Base-by-base conservation (phyloP, 805 yeast species). In the Blastobotrys mokoenaii region DNA sequence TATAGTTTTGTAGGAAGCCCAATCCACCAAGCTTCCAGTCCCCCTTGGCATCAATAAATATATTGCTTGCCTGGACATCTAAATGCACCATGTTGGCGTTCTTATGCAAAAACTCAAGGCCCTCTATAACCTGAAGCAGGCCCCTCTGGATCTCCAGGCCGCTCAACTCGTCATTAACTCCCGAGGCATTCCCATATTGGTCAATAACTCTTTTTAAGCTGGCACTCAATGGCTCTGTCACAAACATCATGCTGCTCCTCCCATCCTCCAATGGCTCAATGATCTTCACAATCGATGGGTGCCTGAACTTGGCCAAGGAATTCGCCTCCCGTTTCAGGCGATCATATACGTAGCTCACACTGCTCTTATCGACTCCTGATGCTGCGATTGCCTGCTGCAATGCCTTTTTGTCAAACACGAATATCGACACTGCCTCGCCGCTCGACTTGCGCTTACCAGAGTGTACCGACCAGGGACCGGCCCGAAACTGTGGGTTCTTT, bases 1-100 rank as follows among this genome's bases (percentile, higher is more conserved):
- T 75, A 61, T 66, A 74, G 57, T 66, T 75, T 42, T 66, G 67
- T 3, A 61, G 50, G 41, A 76, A 65, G 43, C 75, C 80, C 48
- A 93, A 72, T 0, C 97, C 97, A 5, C 84, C 74, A 2, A 93
- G 61, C 61, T 90, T 93, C 97, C 98, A 93, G 64, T 93, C 97
- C 3, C 94, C 89, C 45, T 64, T 62, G 12, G 79, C 82, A 53
- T 84, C 89, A 15, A 90, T 74, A 46, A 83, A 75, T 1, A 93
- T 71, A 0, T 95, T 76, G 7, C 74, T 67, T 1, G 98, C 98
- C 51, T 80, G 80, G 30, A 93, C 53, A 52, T 87, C 84, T 51
- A 84, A 61, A 64, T 90, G 96, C 5, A 84, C 82, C 22, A 79
- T 74, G 22, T 80, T 73, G 16, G 94, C 84, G 48, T 77, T 76